A percentile compares a stretch with the other conserved stretches of the same genome.
Evolutionary conservation across 2,329 filamentous ascomycete species (phyloP).

Genomic region (Claviceps monticola): DNA sequence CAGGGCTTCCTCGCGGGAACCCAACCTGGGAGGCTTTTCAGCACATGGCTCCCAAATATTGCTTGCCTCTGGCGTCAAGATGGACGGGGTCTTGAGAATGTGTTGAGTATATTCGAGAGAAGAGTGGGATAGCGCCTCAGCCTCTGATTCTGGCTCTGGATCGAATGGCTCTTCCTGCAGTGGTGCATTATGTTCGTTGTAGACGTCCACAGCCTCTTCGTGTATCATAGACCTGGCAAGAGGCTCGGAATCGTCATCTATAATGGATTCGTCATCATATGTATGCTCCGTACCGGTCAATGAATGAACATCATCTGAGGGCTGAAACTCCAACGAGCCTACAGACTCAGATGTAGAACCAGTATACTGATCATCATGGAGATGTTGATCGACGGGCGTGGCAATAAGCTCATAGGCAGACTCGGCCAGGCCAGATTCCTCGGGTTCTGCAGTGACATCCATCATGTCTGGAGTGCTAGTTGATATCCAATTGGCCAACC

Average conservation of each 20-base stretch:
- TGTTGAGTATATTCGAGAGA: conserved; percentile 37
- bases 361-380: conserved; percentile 33
- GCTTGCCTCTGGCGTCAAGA: conserved; percentile 22
- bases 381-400: conserved; percentile 37
- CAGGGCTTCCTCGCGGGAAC: not conserved
- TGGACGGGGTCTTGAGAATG: conserved; percentile 30
- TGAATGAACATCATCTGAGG: conserved; percentile 38
- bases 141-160: conserved; percentile 19
- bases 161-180: not conserved
- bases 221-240: conserved; percentile 6
- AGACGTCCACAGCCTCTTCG: conserved; percentile 4
- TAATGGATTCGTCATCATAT: conserved; percentile 27
- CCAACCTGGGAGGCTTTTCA: conserved; percentile 1
- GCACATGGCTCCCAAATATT: conserved; percentile 12
- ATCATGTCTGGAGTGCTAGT: conserved; percentile 44
- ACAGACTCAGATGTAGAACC: conserved; percentile 37
- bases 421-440: conserved; percentile 38
- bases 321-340: conserved; percentile 33
- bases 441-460: conserved; percentile 29
- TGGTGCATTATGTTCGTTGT: conserved; percentile 1
- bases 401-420: conserved; percentile 42
- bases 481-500: conserved; percentile 46
- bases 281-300: conserved; percentile 35
- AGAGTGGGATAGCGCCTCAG: conserved; percentile 23
- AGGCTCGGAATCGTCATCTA: conserved; percentile 18